Base-by-base conservation (phyloP, 805 yeast genomes). In the Candida golubevii region DNA sequence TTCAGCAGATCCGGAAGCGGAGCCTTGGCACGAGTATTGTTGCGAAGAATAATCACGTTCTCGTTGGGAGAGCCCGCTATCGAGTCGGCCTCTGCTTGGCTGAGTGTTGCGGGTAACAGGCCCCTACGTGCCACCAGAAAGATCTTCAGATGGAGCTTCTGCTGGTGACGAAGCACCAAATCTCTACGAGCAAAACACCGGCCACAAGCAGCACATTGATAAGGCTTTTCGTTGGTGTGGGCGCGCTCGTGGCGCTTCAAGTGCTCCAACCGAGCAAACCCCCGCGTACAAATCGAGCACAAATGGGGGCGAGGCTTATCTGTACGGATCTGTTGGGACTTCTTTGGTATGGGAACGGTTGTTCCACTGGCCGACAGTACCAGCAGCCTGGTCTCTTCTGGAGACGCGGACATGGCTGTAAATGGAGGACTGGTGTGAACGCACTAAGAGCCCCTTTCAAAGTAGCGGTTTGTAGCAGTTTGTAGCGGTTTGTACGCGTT, bases 181-280 rank as follows among this genome's bases (percentile, higher is more conserved):
- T 85, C 91, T 45, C 97, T 71, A 45, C 99, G 73, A 5, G 98
- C 97, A 69, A 93, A 91, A 60, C 96, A 86, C 39, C 98, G 80
- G 30, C 96, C 97, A 65, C 98, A 91, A 8, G 90, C 90, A 2
- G 95, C 95, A 67, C 99, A 91, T 60, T 88, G 93, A 67, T 85
- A 91, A 1, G 98, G 98, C 61, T 89, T 55, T 26, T 54, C 57
- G 62, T 90, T 88, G 8, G 99, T 91, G 62, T 91, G 99, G 0
- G 95, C 83, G 34, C 97, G 72, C 56, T 89, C 95, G 60, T 91
- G 99, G 46, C 99, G 81, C 63, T 87, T 89, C 58, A 93, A 74
- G 65, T 91, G 99, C 65, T 91, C 99, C 39, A 88, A 74, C 43
- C 99, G 77, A 1, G 97, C 99, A 75, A 93, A 93, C 2, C 96